Base-by-base conservation (phyloP, 2,329 filamentous ascomycete species). In the Aspergillus texensis region DNA sequence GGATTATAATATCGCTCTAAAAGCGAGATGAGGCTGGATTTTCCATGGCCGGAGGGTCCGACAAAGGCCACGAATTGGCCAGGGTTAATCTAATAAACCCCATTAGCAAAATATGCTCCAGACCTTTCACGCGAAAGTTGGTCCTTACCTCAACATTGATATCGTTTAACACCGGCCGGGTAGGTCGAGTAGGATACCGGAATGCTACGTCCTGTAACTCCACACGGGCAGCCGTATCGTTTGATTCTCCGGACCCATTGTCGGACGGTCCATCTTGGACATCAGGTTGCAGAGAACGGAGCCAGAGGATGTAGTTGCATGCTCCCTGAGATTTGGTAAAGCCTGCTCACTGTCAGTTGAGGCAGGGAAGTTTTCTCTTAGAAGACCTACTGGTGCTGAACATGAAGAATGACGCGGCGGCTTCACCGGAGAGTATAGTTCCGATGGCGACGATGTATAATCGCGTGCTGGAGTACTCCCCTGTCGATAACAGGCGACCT, bases 1-100 rank as follows among this genome's bases (percentile, higher is more conserved):
- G 88, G 78, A 46, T 91, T 86, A 74, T 94, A 94, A 77, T 94
- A 93, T 11, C 87, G 78, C 67, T 86, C 81, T 16, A 86, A 76
- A 0, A 87, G 78, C 0, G 78, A 78, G 43, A 94, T 86, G 41
- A 91, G 88, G 19, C 87, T 91, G 0, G 88, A 90, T 78, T 93
- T 80, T 4, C 85, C 85, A 57, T 83, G 85, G 16, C 85, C 84
- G 1, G 82, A 86, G 0, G 84, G 80, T 5, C 85, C 85, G 91
- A 94, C 88, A n/a, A 84, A 77, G 2, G 82, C 82, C 6, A 75
- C 79, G 66, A 80, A 81, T 55, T 75, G 70, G 6, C 77, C 77
- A 1, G 75, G 72, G 14, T 60, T 64, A 39, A 91, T 84, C 52
- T 55, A 14, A 24, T 55, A 11, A 19, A 10, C 4, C 6, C 8